These are phyloP conservation scores for Wickerhamomyces mucosus DNA, from an alignment of 805 yeast species.

Conservation along the genomic window DNA sequence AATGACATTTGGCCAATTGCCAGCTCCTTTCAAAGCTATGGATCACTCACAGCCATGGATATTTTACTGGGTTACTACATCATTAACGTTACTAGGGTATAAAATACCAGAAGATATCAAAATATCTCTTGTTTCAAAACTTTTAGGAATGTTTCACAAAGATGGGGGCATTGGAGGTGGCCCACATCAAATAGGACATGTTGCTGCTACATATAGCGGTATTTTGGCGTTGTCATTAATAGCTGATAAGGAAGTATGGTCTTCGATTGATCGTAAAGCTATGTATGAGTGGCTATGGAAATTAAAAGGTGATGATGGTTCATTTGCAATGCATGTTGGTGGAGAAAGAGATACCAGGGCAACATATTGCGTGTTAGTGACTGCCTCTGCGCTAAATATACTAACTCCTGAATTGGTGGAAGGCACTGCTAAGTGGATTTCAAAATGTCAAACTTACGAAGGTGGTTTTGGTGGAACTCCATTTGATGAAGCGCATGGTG, in stretches of 20 bases:
- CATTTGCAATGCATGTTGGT: constrained; percentile 60
- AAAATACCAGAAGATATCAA: constrained; percentile 19
- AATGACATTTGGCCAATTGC: constrained; percentile 14
- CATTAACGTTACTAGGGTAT: constrained; percentile 32
- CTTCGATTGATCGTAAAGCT: constrained; percentile 31
- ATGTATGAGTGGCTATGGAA: constrained; percentile 56
- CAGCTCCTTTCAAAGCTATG: constrained; percentile 27
- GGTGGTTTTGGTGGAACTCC: constrained; percentile 93
- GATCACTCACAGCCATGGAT: constrained; percentile 96
- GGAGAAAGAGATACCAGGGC: constrained; percentile 89
- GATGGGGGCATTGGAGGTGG: constrained; percentile 86
- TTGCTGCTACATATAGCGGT: constrained; percentile 79
- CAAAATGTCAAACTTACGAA: constrained; percentile 77
- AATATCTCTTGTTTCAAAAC: constrained; percentile 21
- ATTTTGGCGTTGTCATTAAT: constrained; percentile 49
- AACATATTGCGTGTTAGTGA: constrained; percentile 74
- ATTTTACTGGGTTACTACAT: constrained; percentile 72
- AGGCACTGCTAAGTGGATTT: constrained; percentile 51
- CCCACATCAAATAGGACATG: constrained; percentile 67
- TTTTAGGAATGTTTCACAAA: constrained; percentile 22
- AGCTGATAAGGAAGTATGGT: constrained; percentile 34
- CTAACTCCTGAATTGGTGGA: constrained; percentile 48
- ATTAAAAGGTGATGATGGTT: constrained; percentile 62
- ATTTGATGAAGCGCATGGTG: constrained; percentile 89
- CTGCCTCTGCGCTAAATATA: constrained; percentile 57